Evolutionary conservation across 2,329 filamentous ascomycete species (phyloP).

Genomic region (Magnaporthiopsis rhizophila): DNA sequence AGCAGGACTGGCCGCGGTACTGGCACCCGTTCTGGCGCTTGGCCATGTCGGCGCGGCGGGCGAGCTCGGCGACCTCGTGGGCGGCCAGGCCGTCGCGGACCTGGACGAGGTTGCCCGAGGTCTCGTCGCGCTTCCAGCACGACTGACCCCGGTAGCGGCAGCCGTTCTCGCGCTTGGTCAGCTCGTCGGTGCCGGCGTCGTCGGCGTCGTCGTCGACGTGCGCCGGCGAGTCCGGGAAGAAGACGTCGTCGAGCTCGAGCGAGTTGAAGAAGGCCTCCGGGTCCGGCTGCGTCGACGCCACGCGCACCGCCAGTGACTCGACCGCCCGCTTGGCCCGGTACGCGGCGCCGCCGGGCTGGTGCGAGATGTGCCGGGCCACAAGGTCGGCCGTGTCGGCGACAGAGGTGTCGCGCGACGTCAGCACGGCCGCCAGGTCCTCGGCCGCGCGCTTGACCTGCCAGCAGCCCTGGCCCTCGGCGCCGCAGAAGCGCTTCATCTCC

Average conservation of each 20-base stretch:
- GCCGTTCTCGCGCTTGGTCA: slow-evolving; percentile 1
- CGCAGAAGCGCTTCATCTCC: slow-evolving; percentile 11
- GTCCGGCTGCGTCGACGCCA: slow-evolving; percentile 15
- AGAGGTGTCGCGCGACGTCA: slow-evolving; percentile 1
- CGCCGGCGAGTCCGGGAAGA: slow-evolving; percentile 9
- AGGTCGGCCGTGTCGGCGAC: slow-evolving; percentile 6
- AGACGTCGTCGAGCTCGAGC: slow-evolving; percentile 13
- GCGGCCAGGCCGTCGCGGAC: slow-evolving; percentile 2
- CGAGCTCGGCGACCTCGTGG: neutral
- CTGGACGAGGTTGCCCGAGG: slow-evolving; percentile 11
- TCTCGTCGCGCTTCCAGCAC: slow-evolving; percentile 18
- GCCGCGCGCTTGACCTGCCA: slow-evolving; percentile 15
- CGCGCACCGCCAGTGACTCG: slow-evolving; percentile 14
- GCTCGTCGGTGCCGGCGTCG: neutral
- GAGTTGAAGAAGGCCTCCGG: slow-evolving; percentile 14
- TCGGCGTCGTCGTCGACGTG: neutral
- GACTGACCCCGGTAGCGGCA: slow-evolving; percentile 3
- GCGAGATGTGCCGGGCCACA: slow-evolving; percentile 12
- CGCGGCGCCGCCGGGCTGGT: slow-evolving; percentile 11
- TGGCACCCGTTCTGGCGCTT: slow-evolving; percentile 12
- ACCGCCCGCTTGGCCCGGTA: slow-evolving; percentile 14
- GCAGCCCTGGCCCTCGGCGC: slow-evolving; percentile 12
- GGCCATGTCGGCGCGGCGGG: slow-evolving; percentile 9
- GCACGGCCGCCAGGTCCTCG: slow-evolving; percentile 11
- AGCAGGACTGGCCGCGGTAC: slow-evolving; percentile 25